Evolutionary conservation across 371 early-diverging fungal species (phyloP), one percentile per base, ranked within the genome.

Genomic region (Mucor velutinosus): DNA sequence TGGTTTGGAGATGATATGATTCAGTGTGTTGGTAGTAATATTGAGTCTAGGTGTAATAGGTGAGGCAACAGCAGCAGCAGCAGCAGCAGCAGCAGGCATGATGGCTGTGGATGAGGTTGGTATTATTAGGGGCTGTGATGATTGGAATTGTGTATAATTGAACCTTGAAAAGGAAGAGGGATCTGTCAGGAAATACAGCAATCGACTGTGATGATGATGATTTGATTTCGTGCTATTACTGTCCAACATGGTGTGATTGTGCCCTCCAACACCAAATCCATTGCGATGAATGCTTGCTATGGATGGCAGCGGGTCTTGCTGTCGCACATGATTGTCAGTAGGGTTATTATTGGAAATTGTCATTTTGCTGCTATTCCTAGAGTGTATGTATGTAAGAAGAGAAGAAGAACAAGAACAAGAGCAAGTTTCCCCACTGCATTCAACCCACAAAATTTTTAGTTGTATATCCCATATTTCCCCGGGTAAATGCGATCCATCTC

Each of bases 191-290:
- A 67, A 67, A 21, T 67, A 67, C 33, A 67, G 37, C 33, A 67
- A 45, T n/a, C 63, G 57, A 37, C 68, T 67, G 27, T 61, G 63
- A 14, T 67, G 68, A 25, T 62, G 63, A 47, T 67, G 68, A 4
- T 32, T 58, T 45, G 62, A 30, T 43, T 35, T 27, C 3, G 37
- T 39, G 6, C 23, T 29, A 8, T 60, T 41, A 33, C 4, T 15
- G 53, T 53, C 53, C 14, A 27, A 4, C 14, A 27, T 2, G 0
- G 25, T 27, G 15, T 53, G 53, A 27, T 27, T 11, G 25, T 47
- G 47, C 8, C 21, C 47, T 0, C 47, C 47, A n/a, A 47, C 10
- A 47, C 47, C 47, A 19, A 47, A 47, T 21, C 47, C 47, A 47
- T 47, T 47, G 21, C 27, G 53, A 12, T 27, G 53, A 6, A 53